A percentile compares a stretch with the other conserved stretches of the same genome.
Conservation (phyloP, 768 basidiomycete genomes). For the Rhodotorula taiwanensis region DNA sequence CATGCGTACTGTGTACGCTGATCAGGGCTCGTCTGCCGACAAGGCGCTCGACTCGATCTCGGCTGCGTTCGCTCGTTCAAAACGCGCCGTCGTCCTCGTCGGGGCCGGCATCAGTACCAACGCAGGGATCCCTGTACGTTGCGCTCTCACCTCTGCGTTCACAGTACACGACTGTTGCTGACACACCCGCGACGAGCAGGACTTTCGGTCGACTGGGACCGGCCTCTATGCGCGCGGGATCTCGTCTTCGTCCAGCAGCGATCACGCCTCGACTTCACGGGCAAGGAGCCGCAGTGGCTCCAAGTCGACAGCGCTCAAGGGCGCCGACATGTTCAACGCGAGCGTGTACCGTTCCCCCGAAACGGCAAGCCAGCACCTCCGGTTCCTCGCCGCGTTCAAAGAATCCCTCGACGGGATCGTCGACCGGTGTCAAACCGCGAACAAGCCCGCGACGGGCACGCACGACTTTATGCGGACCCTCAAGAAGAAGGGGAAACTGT, state of each 20-base stretch:
- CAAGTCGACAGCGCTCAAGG: conserved; percentile 53
- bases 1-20: too few species aligned
- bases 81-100: conserved; percentile 79
- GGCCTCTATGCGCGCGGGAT: conserved; percentile 85
- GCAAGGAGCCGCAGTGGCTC: too few species aligned
- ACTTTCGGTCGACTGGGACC: conserved; percentile 91
- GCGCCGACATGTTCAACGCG: conserved; percentile 91
- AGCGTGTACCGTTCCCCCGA: conserved; percentile 77
- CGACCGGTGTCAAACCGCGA: background rate
- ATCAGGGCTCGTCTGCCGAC: too few species aligned
- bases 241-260: conserved; percentile 49
- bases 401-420: conserved; percentile 52
- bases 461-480: conserved; percentile 82
- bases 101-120: conserved; percentile 96
- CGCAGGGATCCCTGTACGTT: conserved; percentile 84
- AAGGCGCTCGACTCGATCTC: conserved; percentile 62
- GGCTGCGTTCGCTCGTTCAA: conserved; percentile 70
- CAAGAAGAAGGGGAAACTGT: conserved; percentile 71
- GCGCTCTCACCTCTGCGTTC: too few species aligned
- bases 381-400: conserved; percentile 88
- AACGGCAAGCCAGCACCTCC: conserved; percentile 84
- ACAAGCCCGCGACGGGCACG: conserved; percentile 67
- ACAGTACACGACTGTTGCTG: background rate
- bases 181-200: conserved; percentile 51
- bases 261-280: background rate